Percentiles rank a stretch among this genome's conserved stretches.
Conservation (phyloP, 73 alveolate species). For the Paramecium octaurelia region DNA sequence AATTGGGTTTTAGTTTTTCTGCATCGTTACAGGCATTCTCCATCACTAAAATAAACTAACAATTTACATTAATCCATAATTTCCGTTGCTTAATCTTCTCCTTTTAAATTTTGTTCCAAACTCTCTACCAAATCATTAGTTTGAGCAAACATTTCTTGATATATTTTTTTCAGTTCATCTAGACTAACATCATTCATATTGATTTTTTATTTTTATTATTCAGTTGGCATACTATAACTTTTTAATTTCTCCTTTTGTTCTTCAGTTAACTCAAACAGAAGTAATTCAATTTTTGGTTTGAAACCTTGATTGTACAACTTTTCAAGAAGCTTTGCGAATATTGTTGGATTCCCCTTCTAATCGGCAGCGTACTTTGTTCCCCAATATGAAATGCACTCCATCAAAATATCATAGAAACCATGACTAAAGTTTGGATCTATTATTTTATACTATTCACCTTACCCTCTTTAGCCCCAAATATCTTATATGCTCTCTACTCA, state of each 20-base stretch:
- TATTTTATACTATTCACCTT: no score
- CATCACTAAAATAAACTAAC: background rate
- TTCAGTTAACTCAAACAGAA: background rate
- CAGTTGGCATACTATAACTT: background rate
- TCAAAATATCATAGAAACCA: background rate
- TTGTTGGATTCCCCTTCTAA: background rate
- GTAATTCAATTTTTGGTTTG: background rate
- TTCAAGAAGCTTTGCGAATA: background rate
- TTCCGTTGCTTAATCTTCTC: constrained; percentile 17
- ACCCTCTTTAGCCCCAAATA: background rate
- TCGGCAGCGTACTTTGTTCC: background rate
- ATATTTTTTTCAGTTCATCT: background rate
- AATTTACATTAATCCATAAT: background rate
- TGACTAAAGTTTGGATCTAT: background rate
- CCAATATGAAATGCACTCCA: constrained; percentile 33
- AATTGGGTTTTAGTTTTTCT: background rate
- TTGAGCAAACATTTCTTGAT: background rate
- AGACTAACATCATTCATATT: background rate
- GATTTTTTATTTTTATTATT: background rate
- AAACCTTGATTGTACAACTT: background rate
- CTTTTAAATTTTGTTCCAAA: background rate
- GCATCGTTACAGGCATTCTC: background rate
- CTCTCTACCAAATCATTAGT: background rate
- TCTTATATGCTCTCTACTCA: background rate
- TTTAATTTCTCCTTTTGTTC: background rate